Evolutionary conservation across 208 protist species (phyloP), one percentile per base, ranked within the genome.

Genomic region (Acanthamoeba rhysodes): DNA sequence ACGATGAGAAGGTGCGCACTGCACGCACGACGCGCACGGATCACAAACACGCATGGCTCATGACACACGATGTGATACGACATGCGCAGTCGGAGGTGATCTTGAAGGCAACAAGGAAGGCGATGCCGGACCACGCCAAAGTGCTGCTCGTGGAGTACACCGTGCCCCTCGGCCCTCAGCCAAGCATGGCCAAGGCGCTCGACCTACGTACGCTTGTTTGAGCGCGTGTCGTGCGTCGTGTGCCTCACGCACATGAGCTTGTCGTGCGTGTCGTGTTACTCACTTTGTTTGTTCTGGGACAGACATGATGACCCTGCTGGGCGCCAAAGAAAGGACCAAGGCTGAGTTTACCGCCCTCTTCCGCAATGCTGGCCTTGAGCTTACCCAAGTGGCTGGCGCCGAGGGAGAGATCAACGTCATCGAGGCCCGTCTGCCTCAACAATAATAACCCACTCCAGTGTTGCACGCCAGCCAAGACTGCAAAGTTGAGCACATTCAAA

Each of bases 131-230:
- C 18, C 70, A 78, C 27, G 70, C 34, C 70, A 78, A 45, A 32
- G n/a, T 78, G 70, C 70, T 78, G n/a, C 37, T 78, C 32, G 22
- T 78, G n/a, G 70, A 78, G 29, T 78, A 78, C 37, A n/a, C 20
- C 16, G 70, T 78, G n/a, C 70, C 70, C 37, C 45, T 41, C 16
- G 70, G 70, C 0, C 70, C 70, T 22, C 29, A 78, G 70, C 70
- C 70, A 3, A 41, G 70, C 29, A 12, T 78, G 37, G 70, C 70
- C 34, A 78, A 78, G 70, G 37, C n/a, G 1, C 27, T 78, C 18
- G 70, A 78, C 22, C 70, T 78, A 4, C 70, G 70, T 78, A 78
- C 70, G 70, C 22, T 74, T 1, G 41, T 45, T 45, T 45, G 41
- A 45, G 41, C 41, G 41, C 41, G 41, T 48, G 45, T 48, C 7